Evolutionary conservation across 805 yeast genomes (phyloP), one percentile per base, ranked within the genome.

Genomic region (Isabelozyma heimii): DNA sequence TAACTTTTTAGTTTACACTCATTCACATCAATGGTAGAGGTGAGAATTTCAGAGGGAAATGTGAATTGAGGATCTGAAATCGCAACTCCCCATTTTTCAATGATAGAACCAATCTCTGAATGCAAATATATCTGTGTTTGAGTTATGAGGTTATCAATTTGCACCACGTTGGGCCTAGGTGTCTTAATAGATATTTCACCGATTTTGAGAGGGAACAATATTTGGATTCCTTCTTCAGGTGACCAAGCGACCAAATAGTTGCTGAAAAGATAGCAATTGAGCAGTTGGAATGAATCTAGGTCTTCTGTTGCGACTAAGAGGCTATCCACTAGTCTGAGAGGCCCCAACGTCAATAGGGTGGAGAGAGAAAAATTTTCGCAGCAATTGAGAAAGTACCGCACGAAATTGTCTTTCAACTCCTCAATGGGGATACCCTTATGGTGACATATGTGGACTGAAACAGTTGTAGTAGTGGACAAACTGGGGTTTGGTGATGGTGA

Each of bases 71-170:
- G 48, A 48, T 74, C 79, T 2, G 75, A 67, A 9, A 70, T 52
- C 1, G 73, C 76, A 17, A 71, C 70, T 4, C 66, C 76, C 79
- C 79, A 74, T 50, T 74, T 73, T 50, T 74, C 77, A 27, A 73
- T 59, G 5, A 73, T 62, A n/a, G 66, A 56, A 35, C 59, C 56
- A 13, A 48, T 52, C 9, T 60, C 60, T 1, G 74, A 69, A 38
- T 57, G 60, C n/a, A 72, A 49, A 54, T 56, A 65, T 38, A 69
- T 35, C 39, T 37, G 15, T 27, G 33, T 17, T 5, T 54, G 48
- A 7, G 47, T 46, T 14, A 39, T 42, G 8, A 38, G 42, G 20
- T 46, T 46, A 6, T 51, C 43, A 14, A 68, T 43, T 44, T 60
- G 57, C 28, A 69, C 43, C 14, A 62, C 62, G 8, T 69, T 61